Base-by-base conservation (phyloP, 805 yeast genomes). In the Ogataea salicorniae region DNA sequence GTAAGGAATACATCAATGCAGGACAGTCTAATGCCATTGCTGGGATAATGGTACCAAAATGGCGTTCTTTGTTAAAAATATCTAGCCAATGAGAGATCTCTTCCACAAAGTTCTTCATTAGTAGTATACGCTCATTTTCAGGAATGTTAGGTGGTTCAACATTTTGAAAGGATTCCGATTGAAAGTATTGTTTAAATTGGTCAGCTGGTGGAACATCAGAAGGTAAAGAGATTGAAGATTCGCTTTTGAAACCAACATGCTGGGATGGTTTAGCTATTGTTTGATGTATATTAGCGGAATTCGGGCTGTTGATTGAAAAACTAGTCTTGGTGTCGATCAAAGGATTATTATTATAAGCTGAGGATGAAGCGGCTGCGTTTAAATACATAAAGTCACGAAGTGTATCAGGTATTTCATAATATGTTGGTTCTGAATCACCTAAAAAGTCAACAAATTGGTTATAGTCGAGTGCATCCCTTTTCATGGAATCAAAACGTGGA, bases 331-430 rank as follows among this genome's bases (percentile, higher is more conserved):
- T 37, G 35, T 42, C 36, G 29, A 5, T 42, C 20, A 17, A 4
- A 15, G 4, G 4, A 33, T 41, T 34, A 22, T 26, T 26, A 17
- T 37, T 42, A 34, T 18, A 20, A 11, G 34, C 17, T 36, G 37
- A 17, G 29, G 23, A 35, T 17, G 38, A 42, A 9, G 46, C 42
- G 13, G 38, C 46, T 4, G 71, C 72, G 46, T 67, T 69, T n/a
- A 69, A 61, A 55, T 66, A 68, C 73, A 69, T 69, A 46, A 63
- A 70, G 46, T 69, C 73, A 50, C 74, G 59, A 39, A 69, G 54
- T 1, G 71, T 67, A 37, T 58, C 56, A 38, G 63, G 67, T 3
- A 68, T 44, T 29, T 48, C 51, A 34, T 37, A 42, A 17, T 48
- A 48, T 4, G 23, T 35, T 8, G 48, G 46, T 39, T 45, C 45